Evolutionary conservation across 192 early-diverging fungal genomes (phyloP).

Genomic region (Fimicolochytrium jonesii): DNA sequence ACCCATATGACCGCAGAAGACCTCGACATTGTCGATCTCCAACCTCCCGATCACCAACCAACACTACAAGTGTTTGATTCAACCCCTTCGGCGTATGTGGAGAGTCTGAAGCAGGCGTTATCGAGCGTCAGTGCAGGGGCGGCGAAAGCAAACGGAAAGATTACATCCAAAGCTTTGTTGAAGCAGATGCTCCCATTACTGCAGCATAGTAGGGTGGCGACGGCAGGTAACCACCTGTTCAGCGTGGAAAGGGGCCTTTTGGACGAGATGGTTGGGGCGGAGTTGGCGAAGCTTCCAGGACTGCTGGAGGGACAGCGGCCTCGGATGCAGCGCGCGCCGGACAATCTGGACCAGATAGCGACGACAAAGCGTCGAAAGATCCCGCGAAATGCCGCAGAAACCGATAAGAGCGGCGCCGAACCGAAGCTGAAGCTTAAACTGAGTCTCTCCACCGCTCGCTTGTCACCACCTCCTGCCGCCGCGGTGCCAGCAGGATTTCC

Average conservation of each 20-base stretch:
- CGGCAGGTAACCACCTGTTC: not conserved
- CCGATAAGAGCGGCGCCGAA: not conserved
- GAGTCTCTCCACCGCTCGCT: not conserved
- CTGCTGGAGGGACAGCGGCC: slow-evolving; percentile 14
- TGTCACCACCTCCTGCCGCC: not conserved
- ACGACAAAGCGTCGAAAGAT: not conserved
- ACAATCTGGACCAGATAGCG: not conserved
- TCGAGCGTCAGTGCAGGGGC: not conserved
- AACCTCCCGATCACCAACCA: not conserved
- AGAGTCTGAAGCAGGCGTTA: not conserved
- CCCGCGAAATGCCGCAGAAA: not conserved
- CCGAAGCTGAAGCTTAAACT: slow-evolving; percentile 11
- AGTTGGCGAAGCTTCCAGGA: slow-evolving; percentile 2
- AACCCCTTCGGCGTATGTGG: not conserved
- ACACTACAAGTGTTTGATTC: not conserved
- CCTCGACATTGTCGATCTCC: not conserved
- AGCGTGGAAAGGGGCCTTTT: slow-evolving; percentile 10
- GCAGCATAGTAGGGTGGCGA: not conserved
- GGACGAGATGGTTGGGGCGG: slow-evolving; percentile 12
- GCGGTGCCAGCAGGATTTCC: not conserved
- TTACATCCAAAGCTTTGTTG: not conserved
- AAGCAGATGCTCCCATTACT: slow-evolving; percentile 5
- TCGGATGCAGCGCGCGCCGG: not conserved
- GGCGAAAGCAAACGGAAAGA: not conserved
- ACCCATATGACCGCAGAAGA: not conserved